Conservation (phyloP, 2,329 filamentous ascomycete genomes). For the Verticillium nubilum region DNA sequence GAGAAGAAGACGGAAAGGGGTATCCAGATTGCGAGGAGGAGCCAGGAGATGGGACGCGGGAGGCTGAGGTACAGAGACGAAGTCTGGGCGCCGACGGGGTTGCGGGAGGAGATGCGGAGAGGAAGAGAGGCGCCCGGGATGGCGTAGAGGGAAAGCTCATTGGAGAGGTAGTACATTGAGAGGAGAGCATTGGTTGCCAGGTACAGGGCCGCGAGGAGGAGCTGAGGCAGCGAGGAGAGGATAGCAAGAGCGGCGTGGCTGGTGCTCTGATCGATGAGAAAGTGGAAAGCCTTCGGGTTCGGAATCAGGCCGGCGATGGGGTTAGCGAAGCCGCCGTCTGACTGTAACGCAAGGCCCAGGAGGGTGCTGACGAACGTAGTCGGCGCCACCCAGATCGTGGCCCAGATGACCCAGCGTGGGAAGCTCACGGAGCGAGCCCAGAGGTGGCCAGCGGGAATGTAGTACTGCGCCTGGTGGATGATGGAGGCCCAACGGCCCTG, state of each 20-base stretch:
- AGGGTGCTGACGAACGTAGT: conserved; percentile 30
- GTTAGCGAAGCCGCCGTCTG: background rate
- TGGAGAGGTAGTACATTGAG: conserved; percentile 41
- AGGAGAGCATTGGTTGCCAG: conserved; percentile 40
- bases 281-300: conserved; percentile 12
- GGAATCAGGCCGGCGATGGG: background rate
- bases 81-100: conserved; percentile 37
- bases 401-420: conserved; percentile 34
- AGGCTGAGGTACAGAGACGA: conserved; percentile 45
- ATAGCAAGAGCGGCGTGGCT: conserved; percentile 25
- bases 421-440: conserved; percentile 40
- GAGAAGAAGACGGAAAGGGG: conserved; percentile 40
- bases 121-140: conserved; percentile 19
- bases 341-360: conserved; percentile 18
- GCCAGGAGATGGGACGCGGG: conserved; percentile 38
- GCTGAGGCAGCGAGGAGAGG: conserved; percentile 40
- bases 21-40: conserved; percentile 36
- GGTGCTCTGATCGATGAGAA: conserved; percentile 7
- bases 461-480: conserved; percentile 35
- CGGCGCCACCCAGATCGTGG: conserved; percentile 31
- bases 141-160: conserved; percentile 42
- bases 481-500: conserved; percentile 33
- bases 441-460: conserved; percentile 30
- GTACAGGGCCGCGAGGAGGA: conserved; percentile 42
- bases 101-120: conserved; percentile 41